These are phyloP conservation scores for Hypoxylon sp. DNA, from an alignment of 2,329 filamentous ascomycete species.

Conservation along the genomic window DNA sequence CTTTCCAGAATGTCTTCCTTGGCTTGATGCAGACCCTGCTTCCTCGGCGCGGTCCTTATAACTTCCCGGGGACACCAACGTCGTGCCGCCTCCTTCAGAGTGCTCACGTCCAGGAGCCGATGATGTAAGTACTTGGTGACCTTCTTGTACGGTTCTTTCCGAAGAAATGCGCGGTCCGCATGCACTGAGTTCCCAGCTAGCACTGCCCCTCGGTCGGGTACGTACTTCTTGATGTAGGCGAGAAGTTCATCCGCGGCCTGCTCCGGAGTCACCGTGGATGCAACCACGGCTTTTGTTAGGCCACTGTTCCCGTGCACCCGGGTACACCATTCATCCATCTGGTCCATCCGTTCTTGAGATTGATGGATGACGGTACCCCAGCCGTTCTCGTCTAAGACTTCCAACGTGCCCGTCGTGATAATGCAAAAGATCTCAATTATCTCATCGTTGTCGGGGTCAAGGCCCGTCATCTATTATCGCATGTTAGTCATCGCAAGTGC, in stretches of 20 bases:
- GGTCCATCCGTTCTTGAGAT: constrained; percentile 71
- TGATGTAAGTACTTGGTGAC: constrained; percentile 85
- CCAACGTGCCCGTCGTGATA: constrained; percentile 82
- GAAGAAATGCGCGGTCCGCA: constrained; percentile 84
- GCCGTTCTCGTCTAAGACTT: constrained; percentile 77
- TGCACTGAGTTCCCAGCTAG: constrained; percentile 95
- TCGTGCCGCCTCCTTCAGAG: constrained; percentile 87
- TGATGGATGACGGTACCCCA: constrained; percentile 85
- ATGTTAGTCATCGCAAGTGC: constrained; percentile 7
- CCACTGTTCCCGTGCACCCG: constrained; percentile 82
- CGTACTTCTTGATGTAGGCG: constrained; percentile 76
- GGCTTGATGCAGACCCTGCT: constrained; percentile 82
- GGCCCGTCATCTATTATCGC: constrained; percentile 81
- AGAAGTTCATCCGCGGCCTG: constrained; percentile 78
- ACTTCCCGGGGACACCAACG: constrained; percentile 77
- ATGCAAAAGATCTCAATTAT: constrained; percentile 94
- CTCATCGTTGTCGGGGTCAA: constrained; percentile 78
- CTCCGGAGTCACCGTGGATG: constrained; percentile 75
- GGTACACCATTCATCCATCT: constrained; percentile 91
- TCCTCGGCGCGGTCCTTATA: constrained; percentile 70
- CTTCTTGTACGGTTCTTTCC: constrained; percentile 74
- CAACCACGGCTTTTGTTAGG: constrained; percentile 77
- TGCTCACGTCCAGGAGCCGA: constrained; percentile 89
- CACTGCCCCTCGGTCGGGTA: constrained; percentile 74
- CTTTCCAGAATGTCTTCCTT: constrained; percentile 93